Conservation (phyloP, 495 filamentous ascomycete genomes). For the Filosporella fistucella region DNA sequence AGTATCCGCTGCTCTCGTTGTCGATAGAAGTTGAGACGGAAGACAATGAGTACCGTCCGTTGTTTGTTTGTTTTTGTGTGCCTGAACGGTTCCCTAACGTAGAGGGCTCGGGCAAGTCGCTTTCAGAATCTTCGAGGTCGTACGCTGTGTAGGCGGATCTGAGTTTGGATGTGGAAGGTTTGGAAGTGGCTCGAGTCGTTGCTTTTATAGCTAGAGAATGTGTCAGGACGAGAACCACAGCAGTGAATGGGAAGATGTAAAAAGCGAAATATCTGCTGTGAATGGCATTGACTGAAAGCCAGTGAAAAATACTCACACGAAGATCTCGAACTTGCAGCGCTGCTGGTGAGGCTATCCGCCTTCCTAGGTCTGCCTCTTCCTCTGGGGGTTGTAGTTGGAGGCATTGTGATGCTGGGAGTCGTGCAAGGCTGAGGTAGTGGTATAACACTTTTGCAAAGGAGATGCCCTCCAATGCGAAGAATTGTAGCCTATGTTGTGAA, state of each 20-base stretch:
- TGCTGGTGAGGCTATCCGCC: slow-evolving; percentile 11
- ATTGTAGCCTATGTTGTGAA: too few relatives aligned
- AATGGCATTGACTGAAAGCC: too few relatives aligned
- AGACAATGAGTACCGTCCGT: slow-evolving; percentile 26
- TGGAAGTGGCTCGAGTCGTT: too few relatives aligned
- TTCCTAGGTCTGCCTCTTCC: slow-evolving; percentile 20
- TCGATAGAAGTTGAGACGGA: slow-evolving; percentile 33
- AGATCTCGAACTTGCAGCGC: slow-evolving; percentile 14
- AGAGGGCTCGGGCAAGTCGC: slow-evolving; percentile 11
- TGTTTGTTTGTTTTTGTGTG: slow-evolving; percentile 7
- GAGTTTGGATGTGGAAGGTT: too few relatives aligned
- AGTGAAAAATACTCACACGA: slow-evolving; percentile 17
- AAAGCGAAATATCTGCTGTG: too few relatives aligned
- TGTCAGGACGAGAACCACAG: too few relatives aligned
- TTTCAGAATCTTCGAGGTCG: slow-evolving; percentile 11
- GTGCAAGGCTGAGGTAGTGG: background rate
- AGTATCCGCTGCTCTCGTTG: slow-evolving; percentile 55
- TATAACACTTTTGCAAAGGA: background rate
- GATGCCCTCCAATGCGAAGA: background rate
- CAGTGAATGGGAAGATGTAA: background rate
- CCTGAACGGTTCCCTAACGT: slow-evolving; percentile 10
- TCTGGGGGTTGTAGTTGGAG: slow-evolving; percentile 1
- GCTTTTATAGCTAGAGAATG: too few relatives aligned
- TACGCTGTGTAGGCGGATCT: too few relatives aligned
- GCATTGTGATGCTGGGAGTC: slow-evolving; percentile 4